Evolutionary conservation across 306 rosid species (phyloP).

Genomic region (Begonia peltatifolia): DNA sequence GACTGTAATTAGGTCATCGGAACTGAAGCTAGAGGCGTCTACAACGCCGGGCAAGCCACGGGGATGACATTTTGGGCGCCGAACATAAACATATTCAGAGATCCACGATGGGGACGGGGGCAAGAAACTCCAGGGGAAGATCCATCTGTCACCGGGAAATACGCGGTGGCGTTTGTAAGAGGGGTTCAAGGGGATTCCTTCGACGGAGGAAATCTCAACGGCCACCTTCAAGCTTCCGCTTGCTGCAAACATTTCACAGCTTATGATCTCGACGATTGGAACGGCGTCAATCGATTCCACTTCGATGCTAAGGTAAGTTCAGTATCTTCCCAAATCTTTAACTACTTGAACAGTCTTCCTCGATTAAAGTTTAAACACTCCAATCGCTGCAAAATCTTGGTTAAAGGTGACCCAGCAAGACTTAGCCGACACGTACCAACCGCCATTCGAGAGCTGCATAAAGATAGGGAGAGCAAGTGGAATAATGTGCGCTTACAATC

Average conservation of each 20-base stretch:
- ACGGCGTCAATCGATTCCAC: conserved; percentile 42
- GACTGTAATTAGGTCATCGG: conserved; percentile 41
- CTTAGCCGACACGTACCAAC: conserved; percentile 76
- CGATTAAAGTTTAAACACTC: too few relatives aligned
- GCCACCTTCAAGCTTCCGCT: conserved; percentile 69
- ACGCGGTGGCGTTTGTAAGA: conserved; percentile 60
- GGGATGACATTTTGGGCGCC: conserved; percentile 99
- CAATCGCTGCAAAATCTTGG: too few relatives aligned
- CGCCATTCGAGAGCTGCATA: conserved; percentile 74
- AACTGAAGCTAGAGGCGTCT: conserved; percentile 56
- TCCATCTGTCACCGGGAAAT: conserved; percentile 42
- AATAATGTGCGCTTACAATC: conserved; percentile 87
- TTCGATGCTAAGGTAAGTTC: conserved; percentile 59
- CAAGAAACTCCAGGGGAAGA: conserved; percentile 98
- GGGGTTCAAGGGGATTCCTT: conserved; percentile 77
- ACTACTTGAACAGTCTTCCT: too few relatives aligned
- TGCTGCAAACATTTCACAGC: conserved; percentile 96
- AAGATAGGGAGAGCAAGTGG: conserved; percentile 66
- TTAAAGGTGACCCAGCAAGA: conserved; percentile 67
- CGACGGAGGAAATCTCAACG: conserved; percentile 25
- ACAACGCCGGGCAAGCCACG: conserved; percentile 59
- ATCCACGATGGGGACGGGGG: conserved; percentile 96
- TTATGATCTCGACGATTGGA: conserved; percentile 86
- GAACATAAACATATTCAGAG: conserved; percentile 79
- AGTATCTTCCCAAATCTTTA: too few relatives aligned